These are phyloP conservation scores for Cucurbita moschata DNA, from an alignment of 306 rosid species.

Conservation along the genomic window DNA sequence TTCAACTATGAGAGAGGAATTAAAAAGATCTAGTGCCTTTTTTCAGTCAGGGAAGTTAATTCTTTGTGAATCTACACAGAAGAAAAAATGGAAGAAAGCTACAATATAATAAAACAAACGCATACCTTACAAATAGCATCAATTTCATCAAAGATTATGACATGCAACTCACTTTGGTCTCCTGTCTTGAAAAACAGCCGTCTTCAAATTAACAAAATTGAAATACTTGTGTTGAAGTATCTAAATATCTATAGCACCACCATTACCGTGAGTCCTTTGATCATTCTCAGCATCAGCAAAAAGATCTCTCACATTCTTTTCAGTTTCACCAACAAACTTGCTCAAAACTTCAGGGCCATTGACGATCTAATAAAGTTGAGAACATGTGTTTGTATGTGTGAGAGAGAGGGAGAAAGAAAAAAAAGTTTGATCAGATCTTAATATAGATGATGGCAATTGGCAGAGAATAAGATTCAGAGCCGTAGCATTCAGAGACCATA, in stretches of 20 bases:
- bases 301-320: slow-evolving; percentile 93
- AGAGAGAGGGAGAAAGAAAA: neutral
- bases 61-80: neutral
- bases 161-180: slow-evolving; percentile 94
- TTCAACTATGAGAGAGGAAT: neutral
- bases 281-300: slow-evolving; percentile 99
- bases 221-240: slow-evolving; percentile 10
- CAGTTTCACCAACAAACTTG: slow-evolving; percentile 97
- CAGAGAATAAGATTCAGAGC: neutral
- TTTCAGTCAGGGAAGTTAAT: neutral
- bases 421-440: neutral
- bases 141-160: slow-evolving; percentile 92
- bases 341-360: slow-evolving; percentile 98
- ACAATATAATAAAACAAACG: slow-evolving; percentile 15
- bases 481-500: neutral
- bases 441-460: neutral
- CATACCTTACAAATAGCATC: slow-evolving; percentile 98
- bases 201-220: slow-evolving; percentile 11
- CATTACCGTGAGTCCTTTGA: slow-evolving; percentile 62
- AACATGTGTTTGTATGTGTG: neutral
- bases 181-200: slow-evolving; percentile 37
- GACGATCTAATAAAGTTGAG: slow-evolving; percentile 44
- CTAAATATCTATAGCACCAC: slow-evolving; percentile 10
- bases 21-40: neutral
- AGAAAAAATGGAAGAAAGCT: neutral